These are phyloP conservation scores for Acanthamoeba culbertsoni DNA, from an alignment of 208 protist species.

Conservation along the genomic window DNA sequence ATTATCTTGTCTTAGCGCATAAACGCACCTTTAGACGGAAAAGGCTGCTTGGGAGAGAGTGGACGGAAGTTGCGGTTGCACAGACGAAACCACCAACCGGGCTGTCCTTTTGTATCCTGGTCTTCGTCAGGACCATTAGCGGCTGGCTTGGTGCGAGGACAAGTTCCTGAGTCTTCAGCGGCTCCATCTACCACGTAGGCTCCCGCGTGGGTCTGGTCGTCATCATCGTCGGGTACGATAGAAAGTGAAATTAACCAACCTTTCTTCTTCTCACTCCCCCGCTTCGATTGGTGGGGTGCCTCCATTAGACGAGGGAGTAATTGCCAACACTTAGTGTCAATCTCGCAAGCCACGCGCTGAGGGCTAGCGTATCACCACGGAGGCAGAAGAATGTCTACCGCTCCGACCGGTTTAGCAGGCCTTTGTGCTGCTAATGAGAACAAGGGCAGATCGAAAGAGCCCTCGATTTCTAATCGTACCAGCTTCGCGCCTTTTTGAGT, in stretches of 20 bases:
- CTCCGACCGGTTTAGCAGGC: no score
- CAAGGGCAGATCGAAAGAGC: no score
- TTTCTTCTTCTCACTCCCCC: background rate
- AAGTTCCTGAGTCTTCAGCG: background rate
- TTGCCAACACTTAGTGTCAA: background rate
- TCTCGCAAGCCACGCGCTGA: no score
- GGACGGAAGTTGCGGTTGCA: background rate
- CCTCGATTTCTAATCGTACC: background rate
- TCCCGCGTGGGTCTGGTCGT: background rate
- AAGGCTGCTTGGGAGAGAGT: background rate
- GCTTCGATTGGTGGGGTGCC: no score
- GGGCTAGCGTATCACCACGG: no score
- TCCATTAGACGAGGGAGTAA: no score
- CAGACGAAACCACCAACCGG: conserved; percentile 27
- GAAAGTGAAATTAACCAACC: background rate
- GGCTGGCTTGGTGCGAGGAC: background rate
- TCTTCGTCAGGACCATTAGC: background rate
- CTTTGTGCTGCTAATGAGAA: no score
- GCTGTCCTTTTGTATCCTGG: background rate
- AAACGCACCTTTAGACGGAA: background rate
- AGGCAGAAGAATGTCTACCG: no score
- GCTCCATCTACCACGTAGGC: background rate
- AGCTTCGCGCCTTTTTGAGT: background rate
- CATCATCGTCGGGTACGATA: background rate
- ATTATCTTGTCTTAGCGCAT: background rate